Base-by-base conservation (phyloP, 345 rosid genomes). In the Syzygium aqueum region DNA sequence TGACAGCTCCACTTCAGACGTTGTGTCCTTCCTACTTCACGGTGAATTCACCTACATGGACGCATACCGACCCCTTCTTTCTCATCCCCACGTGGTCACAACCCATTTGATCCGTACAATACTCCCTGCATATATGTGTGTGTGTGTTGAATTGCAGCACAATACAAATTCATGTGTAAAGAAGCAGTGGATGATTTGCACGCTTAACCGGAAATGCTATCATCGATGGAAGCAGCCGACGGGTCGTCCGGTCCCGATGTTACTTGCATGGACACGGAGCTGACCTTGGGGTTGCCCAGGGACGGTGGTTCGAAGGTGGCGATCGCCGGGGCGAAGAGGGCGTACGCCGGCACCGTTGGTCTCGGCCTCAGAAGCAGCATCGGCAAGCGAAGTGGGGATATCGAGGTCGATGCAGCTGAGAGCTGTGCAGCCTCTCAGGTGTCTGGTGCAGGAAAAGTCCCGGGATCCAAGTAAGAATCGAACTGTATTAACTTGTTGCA, bases 281-380 rank as follows among this genome's bases (percentile, higher is more conserved):
- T 91, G 53, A 88, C 90, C 65, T 65, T 89, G 67, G 89, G 91
- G 33, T 40, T 88, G 80, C 90, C 88, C 16, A 88, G 91, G 43
- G 85, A 77, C 30, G 23, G 51, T 13, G 3, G 89, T 17, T 59
- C 77, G 5, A 33, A 65, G 33, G 77, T 27, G 28, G 33, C 11
- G 57, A 53, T 73, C 25, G 12, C 82, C 2, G 82, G 82, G 2
- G 82, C 14, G 25, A 37, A 73, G 82, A 73, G 49, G 49, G 82
- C 49, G 27, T 73, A 19, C 82, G 49, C 82, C 12, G 5, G 27
- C 37, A 73, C 49, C 2, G 6, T 73, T 11, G 27, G 82, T 37
- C 82, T 37, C 19, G 27, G 82, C 49, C 82, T 73, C 8, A 27
- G 46, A 61, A 86, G 84, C 46, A 2, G n/a, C 53, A 14, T 5